Percentiles rank a stretch among this genome's conserved stretches.
Evolutionary conservation across 169 alveolate species (phyloP).

Genomic region (Eimeria acervulina): DNA sequence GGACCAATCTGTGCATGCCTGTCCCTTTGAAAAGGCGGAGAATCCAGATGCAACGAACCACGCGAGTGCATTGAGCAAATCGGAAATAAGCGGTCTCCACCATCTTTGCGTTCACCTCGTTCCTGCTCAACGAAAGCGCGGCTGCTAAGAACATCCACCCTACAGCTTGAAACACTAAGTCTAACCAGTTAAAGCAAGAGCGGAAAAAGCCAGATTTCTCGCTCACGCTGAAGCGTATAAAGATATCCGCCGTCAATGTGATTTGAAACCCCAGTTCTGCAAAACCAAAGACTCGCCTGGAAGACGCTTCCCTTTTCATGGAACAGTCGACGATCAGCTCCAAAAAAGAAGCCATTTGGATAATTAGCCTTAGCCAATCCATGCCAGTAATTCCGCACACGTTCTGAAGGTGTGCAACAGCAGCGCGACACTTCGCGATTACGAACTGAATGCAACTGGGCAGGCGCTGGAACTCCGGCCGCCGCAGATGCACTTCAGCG

Average conservation of each 20-base stretch:
- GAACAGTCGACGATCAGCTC: slow-evolving; percentile 69
- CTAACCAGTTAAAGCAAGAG: slow-evolving; percentile 59
- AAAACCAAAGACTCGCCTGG: background rate
- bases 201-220: background rate
- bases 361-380: slow-evolving; percentile 38
- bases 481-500: background rate
- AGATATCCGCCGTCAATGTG: slow-evolving; percentile 48
- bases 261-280: slow-evolving; percentile 53
- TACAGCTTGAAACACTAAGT: slow-evolving; percentile 3
- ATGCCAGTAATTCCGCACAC: slow-evolving; percentile 66
- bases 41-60: slow-evolving; percentile 62
- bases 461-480: background rate
- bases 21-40: slow-evolving; percentile 68
- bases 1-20: slow-evolving; percentile 61
- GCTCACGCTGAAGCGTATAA: background rate
- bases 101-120: background rate
- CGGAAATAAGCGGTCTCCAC: slow-evolving; percentile 25
- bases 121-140: slow-evolving; percentile 20
- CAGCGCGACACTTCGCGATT: background rate
- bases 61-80: slow-evolving; percentile 62
- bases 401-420: background rate
- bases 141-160: slow-evolving; percentile 28
- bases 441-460: slow-evolving; percentile 9
- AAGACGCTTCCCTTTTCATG: slow-evolving; percentile 11
- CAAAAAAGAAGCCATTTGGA: slow-evolving; percentile 27